These are phyloP conservation scores for Ascochyta clinopodiicola DNA, from an alignment of 2,329 filamentous ascomycete genomes.

Conservation along the genomic window DNA sequence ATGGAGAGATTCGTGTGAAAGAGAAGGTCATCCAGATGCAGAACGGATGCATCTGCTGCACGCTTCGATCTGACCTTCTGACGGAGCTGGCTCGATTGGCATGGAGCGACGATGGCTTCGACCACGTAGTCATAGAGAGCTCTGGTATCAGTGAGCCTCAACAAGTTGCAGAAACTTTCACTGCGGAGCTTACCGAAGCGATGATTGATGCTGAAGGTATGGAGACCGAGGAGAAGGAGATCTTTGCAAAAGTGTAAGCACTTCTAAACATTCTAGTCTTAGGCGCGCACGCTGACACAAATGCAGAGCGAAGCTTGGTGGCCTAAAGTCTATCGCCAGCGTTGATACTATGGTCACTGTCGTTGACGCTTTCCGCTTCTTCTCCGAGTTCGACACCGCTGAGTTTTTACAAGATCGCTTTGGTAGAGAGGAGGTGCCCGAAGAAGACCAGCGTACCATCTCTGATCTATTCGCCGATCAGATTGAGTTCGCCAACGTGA, in stretches of 20 bases:
- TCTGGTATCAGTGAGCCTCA: constrained; percentile 75
- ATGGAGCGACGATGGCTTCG: constrained; percentile 64
- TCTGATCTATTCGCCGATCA: constrained; percentile 79
- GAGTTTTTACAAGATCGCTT: constrained; percentile 71
- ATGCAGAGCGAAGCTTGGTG: constrained; percentile 55
- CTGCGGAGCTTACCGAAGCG: constrained; percentile 55
- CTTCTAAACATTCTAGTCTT: background rate
- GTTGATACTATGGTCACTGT: constrained; percentile 77
- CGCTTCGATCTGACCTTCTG: constrained; percentile 72
- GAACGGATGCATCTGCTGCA: constrained; percentile 79
- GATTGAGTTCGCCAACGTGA: constrained; percentile 77
- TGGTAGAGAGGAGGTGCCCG: constrained; percentile 60
- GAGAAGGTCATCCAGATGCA: constrained; percentile 73
- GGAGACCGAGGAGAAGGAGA: constrained; percentile 53
- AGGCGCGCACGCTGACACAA: background rate
- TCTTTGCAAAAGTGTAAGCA: constrained; percentile 56
- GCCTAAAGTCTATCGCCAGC: constrained; percentile 68
- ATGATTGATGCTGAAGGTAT: constrained; percentile 54
- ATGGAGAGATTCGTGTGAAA: constrained; percentile 59
- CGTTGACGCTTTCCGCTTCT: constrained; percentile 75
- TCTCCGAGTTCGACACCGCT: constrained; percentile 73
- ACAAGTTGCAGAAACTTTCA: constrained; percentile 77
- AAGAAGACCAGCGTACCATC: constrained; percentile 74
- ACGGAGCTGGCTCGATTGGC: constrained; percentile 72
- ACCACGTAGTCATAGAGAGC: constrained; percentile 76